Conservation (phyloP, 768 basidiomycete genomes). For the Ramaria sp. region DNA sequence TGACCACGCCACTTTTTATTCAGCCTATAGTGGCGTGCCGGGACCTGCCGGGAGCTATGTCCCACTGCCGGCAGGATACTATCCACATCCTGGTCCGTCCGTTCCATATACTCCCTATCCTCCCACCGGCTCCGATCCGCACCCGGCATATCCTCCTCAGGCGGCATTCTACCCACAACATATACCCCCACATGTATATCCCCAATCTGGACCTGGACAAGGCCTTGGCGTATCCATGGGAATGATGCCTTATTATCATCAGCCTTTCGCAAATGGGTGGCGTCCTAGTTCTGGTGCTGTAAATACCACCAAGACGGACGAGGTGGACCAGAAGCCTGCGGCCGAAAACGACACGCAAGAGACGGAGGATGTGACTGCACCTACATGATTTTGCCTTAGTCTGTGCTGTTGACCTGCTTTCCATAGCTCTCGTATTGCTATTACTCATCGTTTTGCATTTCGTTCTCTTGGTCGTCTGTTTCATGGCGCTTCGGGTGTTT, state of each 20-base stretch:
- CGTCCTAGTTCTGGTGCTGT: not conserved
- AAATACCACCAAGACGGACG: not conserved
- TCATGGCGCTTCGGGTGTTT: no score
- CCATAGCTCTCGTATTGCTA: no score
- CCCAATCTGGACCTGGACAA: not conserved
- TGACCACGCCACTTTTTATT: not conserved
- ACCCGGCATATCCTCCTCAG: not conserved
- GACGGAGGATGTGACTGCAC: not conserved
- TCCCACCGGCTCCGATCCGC: not conserved
- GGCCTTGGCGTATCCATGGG: not conserved
- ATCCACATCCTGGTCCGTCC: not conserved
- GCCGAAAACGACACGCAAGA: not conserved
- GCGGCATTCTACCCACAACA: not conserved
- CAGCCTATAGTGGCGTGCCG: not conserved
- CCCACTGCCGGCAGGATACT: not conserved
- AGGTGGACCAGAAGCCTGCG: not conserved
- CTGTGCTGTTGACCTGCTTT: no score
- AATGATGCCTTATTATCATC: constrained; percentile 6
- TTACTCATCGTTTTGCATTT: no score
- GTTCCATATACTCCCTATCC: not conserved
- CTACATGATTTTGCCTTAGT: not conserved
- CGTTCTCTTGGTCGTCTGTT: no score
- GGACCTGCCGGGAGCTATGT: not conserved
- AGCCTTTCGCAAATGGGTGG: not conserved
- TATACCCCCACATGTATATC: not conserved